Evolutionary conservation across 176 grass and related monocot species (phyloP).

Genomic region (Oryza glumipatula): DNA sequence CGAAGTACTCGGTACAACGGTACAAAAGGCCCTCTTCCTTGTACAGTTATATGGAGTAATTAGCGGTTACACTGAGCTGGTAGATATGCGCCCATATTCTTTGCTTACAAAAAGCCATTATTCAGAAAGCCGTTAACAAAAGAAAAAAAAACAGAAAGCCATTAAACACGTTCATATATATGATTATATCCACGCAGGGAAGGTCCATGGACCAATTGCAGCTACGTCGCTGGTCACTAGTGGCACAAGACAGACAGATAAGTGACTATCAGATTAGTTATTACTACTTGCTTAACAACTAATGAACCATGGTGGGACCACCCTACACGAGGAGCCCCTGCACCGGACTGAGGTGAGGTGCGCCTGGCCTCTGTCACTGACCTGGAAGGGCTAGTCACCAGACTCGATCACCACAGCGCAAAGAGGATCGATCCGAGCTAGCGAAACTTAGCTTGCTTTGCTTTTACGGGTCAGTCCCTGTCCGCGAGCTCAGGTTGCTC

Average conservation of each 20-base stretch:
- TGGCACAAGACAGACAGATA: not conserved
- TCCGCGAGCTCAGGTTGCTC: constrained; percentile 34
- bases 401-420: constrained; percentile 27
- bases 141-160: too few species aligned
- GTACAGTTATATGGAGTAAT: too few species aligned
- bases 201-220: not conserved
- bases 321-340: not conserved
- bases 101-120: not conserved
- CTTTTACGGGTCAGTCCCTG: constrained; percentile 51
- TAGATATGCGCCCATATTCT: too few species aligned
- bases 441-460: constrained; percentile 41
- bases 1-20: not conserved
- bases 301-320: constrained; percentile 31
- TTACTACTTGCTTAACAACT: constrained; percentile 46
- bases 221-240: not conserved
- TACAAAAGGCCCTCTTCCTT: not conserved
- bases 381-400: constrained; percentile 20
- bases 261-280: not conserved
- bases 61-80: too few species aligned
- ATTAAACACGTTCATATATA: not conserved
- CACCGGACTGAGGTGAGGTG: constrained; percentile 23
- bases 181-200: not conserved
- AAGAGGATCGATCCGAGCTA: not conserved
- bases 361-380: not conserved
- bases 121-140: not conserved